Conservation (phyloP, 2,329 filamentous ascomycete species). For the Talaromyces amestolkiae region DNA sequence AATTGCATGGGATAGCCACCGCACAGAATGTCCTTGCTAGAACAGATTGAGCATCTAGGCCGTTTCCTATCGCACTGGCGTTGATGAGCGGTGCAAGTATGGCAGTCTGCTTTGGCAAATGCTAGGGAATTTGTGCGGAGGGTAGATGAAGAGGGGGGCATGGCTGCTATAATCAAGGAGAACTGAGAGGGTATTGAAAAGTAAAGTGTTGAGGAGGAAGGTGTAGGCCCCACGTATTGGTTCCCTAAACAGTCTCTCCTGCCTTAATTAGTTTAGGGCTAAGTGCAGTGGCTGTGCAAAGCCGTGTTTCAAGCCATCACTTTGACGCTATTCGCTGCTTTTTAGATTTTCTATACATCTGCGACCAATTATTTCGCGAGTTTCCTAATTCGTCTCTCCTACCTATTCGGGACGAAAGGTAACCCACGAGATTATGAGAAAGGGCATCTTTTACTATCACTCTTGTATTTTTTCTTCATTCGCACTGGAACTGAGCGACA, state of each 20-base stretch:
- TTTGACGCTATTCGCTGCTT: neutral
- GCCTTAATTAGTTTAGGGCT: neutral
- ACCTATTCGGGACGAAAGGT: neutral
- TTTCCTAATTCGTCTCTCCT: neutral
- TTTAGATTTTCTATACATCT: neutral
- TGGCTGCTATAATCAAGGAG: neutral
- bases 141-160: neutral
- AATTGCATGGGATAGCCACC: conserved; percentile 16
- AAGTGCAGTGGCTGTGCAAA: neutral
- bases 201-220: neutral
- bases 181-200: neutral
- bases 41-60: conserved; percentile 18
- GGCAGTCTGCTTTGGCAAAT: conserved; percentile 15
- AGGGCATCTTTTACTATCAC: neutral
- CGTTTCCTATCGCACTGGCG: conserved; percentile 13
- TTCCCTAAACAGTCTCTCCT: conserved; percentile 14
- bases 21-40: conserved; percentile 6
- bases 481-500: neutral
- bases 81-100: conserved; percentile 12
- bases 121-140: conserved; percentile 13
- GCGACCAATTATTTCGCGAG: neutral
- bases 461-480: neutral
- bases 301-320: neutral
- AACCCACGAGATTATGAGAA: neutral
- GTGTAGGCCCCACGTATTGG: neutral